Evolutionary conservation across 768 basidiomycete genomes (phyloP), one percentile per base, ranked within the genome.

Genomic region (Gloeophyllum trabeum): DNA sequence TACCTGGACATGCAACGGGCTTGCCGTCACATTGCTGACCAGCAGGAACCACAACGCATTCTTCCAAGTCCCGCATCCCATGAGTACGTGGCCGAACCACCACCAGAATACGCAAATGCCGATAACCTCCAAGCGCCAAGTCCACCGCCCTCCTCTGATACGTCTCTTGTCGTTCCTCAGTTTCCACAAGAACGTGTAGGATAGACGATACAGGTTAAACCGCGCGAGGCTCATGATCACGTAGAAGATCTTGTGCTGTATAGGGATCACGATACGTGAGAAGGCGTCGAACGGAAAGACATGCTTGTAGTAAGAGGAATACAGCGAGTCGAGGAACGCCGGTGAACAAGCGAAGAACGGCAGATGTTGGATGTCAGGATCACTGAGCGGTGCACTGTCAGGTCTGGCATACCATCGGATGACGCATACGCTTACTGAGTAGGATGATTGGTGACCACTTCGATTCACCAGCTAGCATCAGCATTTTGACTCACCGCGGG

Each of bases 391-490:
- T 41, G 1, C 43, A 25, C 55, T 57, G 35, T 39, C 21, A 24
- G 32, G 18, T 38, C 16, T 21, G n/a, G 22, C 19, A 21, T 28
- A 35, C 24, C 12, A 16, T 39, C 14, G 24, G 16, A 12, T 16
- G n/a, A 26, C 19, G 28, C 20, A 25, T 3, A 22, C 18, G 63
- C 80, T 46, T 69, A 92, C 80, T 99, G 96, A 36, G 92, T 82
- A 4, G 91, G 92, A 49, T 97, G 90, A 55, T 98, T 97, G n/a
- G 94, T 85, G 41, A 97, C 89, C 40, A 97, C 92, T 96, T 41
- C 6, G 40, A 43, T 43, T 43, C 36, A n/a, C n/a, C n/a, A 21
- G 24, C 41, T 42, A 25, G 46, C 46, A 18, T 42, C 30, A 16
- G 42, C 23, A 39, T 5, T 12, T 16, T 18, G 22, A 35, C 25